Conservation (phyloP, 129 eudicot species). For the Erigeron canadensis region DNA sequence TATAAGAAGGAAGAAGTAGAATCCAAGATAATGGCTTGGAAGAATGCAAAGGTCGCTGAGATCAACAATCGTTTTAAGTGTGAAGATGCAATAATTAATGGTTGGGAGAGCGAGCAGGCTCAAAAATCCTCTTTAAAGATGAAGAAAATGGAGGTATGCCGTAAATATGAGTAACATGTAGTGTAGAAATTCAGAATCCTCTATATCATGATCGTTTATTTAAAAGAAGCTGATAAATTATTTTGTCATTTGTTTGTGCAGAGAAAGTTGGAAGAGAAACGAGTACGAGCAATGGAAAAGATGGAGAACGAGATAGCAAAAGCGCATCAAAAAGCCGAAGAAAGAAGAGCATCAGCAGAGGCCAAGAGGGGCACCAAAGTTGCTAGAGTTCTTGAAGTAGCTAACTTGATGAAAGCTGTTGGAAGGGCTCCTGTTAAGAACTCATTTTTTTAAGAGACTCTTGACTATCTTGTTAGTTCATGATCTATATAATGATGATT, state of each 20-base stretch:
- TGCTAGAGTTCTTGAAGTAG: conserved; percentile 72
- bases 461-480: conserved; percentile 16
- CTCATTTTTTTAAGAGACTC: conserved; percentile 47
- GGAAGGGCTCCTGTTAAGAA: conserved; percentile 78
- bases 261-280: conserved; percentile 90
- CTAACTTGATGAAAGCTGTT: conserved; percentile 80
- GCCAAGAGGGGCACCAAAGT: conserved; percentile 81
- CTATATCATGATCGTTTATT: background rate
- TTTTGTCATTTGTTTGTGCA: conserved; percentile 18
- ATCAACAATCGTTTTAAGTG: conserved; percentile 82
- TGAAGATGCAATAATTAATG: conserved; percentile 70
- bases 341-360: conserved; percentile 83
- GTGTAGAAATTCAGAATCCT: too few relatives aligned
- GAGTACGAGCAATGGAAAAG: conserved; percentile 79
- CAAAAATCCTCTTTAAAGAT: conserved; percentile 58
- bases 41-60: conserved; percentile 74
- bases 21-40: conserved; percentile 85
- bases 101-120: conserved; percentile 76
- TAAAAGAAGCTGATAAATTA: background rate
- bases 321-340: conserved; percentile 89
- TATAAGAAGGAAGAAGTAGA: conserved; percentile 92
- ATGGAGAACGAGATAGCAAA: conserved; percentile 93
- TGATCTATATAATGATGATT: conserved; percentile 8
- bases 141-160: conserved; percentile 82
- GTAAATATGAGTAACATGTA: conserved; percentile 28